Percentiles rank a stretch among this genome's conserved stretches.
phyloP scores from a whole-genome alignment of 371 early-diverging fungal genomes.

The Haplosporangium sp. region DNA sequence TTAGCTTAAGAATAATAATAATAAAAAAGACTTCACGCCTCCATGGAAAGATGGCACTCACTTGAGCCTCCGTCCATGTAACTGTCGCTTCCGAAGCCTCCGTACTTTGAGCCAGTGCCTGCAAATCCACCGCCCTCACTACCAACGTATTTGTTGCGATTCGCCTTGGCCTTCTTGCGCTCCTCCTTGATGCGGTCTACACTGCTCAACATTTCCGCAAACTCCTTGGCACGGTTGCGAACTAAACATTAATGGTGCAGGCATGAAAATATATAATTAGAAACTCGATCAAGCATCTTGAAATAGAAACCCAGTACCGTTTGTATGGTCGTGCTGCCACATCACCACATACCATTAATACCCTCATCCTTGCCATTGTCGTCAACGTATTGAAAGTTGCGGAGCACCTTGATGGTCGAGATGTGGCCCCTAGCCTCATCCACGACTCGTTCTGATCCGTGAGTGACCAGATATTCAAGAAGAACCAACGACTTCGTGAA shows the following conservation, averaged over 20 bases:
- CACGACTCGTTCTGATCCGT: slow-evolving; percentile 93
- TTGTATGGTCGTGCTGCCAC: not conserved
- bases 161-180: slow-evolving; percentile 88
- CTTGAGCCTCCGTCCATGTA: slow-evolving; percentile 37
- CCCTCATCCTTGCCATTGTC: slow-evolving; percentile 97
- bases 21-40: too few relatives aligned
- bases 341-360: slow-evolving; percentile 79
- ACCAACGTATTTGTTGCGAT: slow-evolving; percentile 88
- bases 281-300: not conserved
- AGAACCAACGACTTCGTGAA: slow-evolving; percentile 80
- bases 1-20: too few relatives aligned
- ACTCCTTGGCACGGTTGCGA: slow-evolving; percentile 90
- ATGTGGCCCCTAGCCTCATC: slow-evolving; percentile 87
- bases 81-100: slow-evolving; percentile 58
- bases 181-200: slow-evolving; percentile 83
- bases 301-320: not conserved
- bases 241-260: slow-evolving; percentile 60
- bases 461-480: slow-evolving; percentile 93
- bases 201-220: slow-evolving; percentile 83
- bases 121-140: slow-evolving; percentile 68
- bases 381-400: slow-evolving; percentile 86
- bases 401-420: slow-evolving; percentile 86
- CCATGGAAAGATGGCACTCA: too few relatives aligned
- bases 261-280: not conserved
- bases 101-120: slow-evolving; percentile 47